These are phyloP conservation scores for Populus tomentosa DNA, from an alignment of 441 rosid genomes.

Conservation along the genomic window DNA sequence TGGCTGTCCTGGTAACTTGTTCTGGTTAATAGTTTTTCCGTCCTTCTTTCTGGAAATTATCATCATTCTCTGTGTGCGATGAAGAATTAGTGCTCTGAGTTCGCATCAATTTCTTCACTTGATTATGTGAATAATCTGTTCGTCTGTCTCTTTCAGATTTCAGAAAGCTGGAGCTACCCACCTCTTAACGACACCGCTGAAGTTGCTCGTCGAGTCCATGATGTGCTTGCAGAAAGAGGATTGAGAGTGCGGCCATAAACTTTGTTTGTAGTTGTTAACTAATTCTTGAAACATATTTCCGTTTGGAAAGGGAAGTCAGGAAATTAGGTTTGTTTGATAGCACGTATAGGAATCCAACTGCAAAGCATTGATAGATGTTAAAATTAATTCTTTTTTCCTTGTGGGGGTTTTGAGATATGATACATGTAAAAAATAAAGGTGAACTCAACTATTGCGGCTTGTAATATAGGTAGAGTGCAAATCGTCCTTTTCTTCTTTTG, in stretches of 20 bases:
- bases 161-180: slow-evolving; percentile 94
- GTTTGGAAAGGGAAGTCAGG: slow-evolving; percentile 9
- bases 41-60: background rate
- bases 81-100: background rate
- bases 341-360: slow-evolving; percentile 24
- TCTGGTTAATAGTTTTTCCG: background rate
- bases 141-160: slow-evolving; percentile 43
- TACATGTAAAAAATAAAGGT: slow-evolving; percentile 21
- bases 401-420: slow-evolving; percentile 11
- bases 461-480: slow-evolving; percentile 29
- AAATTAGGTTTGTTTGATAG: slow-evolving; percentile 12
- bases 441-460: slow-evolving; percentile 24
- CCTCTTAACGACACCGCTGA: slow-evolving; percentile 87
- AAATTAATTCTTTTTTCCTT: slow-evolving; percentile 7
- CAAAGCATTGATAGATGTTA: slow-evolving; percentile 8
- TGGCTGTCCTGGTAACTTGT: background rate
- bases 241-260: slow-evolving; percentile 66
- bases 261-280: slow-evolving; percentile 30
- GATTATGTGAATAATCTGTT: background rate
- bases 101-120: background rate
- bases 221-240: slow-evolving; percentile 71
- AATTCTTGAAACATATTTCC: slow-evolving; percentile 17
- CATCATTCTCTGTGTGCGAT: background rate
- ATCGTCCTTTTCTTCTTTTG: background rate
- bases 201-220: slow-evolving; percentile 63